Evolutionary conservation across 495 filamentous ascomycete genomes (phyloP), one percentile per base, ranked within the genome.

Genomic region (Hypoxylon lienhwacheense): DNA sequence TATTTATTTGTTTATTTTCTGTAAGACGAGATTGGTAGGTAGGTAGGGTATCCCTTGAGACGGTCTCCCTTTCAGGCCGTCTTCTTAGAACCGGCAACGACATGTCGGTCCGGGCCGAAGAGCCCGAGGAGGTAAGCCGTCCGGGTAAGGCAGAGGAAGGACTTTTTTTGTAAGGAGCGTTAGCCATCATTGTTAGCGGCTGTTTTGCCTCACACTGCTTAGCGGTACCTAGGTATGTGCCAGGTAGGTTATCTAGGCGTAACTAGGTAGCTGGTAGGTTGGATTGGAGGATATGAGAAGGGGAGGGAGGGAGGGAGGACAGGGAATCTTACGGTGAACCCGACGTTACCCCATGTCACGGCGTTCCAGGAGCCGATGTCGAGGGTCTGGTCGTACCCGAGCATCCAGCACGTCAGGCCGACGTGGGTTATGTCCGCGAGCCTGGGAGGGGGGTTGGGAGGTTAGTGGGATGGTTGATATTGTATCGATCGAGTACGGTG

Each of bases 331-430:
- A 81, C 77, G 3, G 86, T 89, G 16, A 76, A 69, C 0, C 80
- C 85, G 35, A 91, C 74, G 59, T 90, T 90, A 7, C 87, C 88
- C 84, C 85, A 89, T 1, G 82, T 79, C 70, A 88, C 73, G 19
- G 76, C 65, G 55, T 87, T 90, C 87, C 87, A 91, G 2, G 65
- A 69, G 24, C 56, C 68, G 2, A 86, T 68, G 54, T 84, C 76
- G 11, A 80, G 14, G 41, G 81, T 77, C 11, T 64, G 65, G 1
- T 77, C 73, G 54, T 69, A 75, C 3, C 83, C 86, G 55, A 90
- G 76, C 2, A 68, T 79, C 54, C 76, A 70, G 32, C 72, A 79
- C 0, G 84, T 87, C 46, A 83, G 76, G 24, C 70, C 81, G n/a
- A 90, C 59, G 68, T 90, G 87, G 2, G 82, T 84, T 41, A 90